Conservation (phyloP, 371 early-diverging fungal species). For the Mortierella sp. region DNA sequence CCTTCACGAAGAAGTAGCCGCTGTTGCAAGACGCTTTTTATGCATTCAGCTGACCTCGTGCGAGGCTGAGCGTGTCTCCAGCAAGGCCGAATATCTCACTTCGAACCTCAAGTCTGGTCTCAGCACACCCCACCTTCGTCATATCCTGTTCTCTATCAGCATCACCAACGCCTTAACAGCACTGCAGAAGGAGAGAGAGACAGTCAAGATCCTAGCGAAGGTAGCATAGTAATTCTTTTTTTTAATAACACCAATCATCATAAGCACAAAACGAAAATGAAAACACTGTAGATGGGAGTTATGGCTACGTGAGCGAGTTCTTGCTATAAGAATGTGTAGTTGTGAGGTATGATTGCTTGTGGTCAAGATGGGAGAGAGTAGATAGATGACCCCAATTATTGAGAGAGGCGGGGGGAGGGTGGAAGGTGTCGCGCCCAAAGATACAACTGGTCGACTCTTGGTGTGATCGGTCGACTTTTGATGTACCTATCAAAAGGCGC, state of each 20-base stretch:
- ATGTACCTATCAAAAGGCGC: too few species aligned
- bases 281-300: neutral
- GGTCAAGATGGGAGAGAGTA: too few species aligned
- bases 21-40: slow-evolving; percentile 20
- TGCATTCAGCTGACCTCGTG: slow-evolving; percentile 13
- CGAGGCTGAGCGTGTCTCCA: slow-evolving; percentile 17
- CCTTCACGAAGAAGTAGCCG: neutral
- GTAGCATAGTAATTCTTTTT: neutral
- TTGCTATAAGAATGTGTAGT: neutral
- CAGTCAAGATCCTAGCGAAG: neutral
- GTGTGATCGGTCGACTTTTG: too few species aligned
- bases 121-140: slow-evolving; percentile 2
- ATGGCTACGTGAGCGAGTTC: neutral
- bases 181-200: slow-evolving; percentile 11
- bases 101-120: slow-evolving; percentile 8
- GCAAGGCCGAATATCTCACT: slow-evolving; percentile 12
- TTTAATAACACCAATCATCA: neutral
- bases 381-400: too few species aligned
- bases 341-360: too few species aligned
- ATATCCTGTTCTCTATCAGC: slow-evolving; percentile 11
- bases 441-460: too few species aligned
- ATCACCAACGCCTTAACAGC: slow-evolving; percentile 12
- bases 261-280: neutral
- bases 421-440: too few species aligned
- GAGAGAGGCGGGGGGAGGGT: too few species aligned